Evolutionary conservation across 2,329 filamentous ascomycete genomes (phyloP).

Genomic region (Thyridium curvatum): DNA sequence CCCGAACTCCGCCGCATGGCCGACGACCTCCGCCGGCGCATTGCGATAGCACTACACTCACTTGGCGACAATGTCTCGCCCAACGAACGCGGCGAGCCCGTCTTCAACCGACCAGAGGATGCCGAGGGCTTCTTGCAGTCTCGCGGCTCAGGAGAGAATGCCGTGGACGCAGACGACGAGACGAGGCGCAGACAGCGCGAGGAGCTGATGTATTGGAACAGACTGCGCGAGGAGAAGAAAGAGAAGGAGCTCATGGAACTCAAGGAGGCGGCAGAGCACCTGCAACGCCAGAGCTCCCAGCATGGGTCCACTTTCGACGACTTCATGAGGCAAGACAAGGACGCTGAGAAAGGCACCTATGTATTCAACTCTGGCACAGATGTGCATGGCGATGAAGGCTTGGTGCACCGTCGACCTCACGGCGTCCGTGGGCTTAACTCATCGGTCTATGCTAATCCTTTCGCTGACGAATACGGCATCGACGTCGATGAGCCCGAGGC

Average conservation of each 20-base stretch:
- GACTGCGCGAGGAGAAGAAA: slow-evolving; percentile 42
- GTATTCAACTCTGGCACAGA: slow-evolving; percentile 53
- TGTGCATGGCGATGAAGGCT: slow-evolving; percentile 30
- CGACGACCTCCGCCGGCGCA: slow-evolving; percentile 53
- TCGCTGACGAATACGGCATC: slow-evolving; percentile 50
- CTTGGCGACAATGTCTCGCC: slow-evolving; percentile 52
- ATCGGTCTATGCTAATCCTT: slow-evolving; percentile 51
- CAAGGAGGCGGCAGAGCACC: slow-evolving; percentile 7
- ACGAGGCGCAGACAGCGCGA: slow-evolving; percentile 55
- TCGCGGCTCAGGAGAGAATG: slow-evolving; percentile 33
- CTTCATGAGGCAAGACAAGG: slow-evolving; percentile 44
- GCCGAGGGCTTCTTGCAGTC: slow-evolving; percentile 57
- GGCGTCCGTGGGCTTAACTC: slow-evolving; percentile 38
- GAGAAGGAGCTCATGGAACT: slow-evolving; percentile 21
- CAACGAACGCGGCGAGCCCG: slow-evolving; percentile 36
- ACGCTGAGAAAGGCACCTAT: slow-evolving; percentile 47
- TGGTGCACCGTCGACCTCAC: slow-evolving; percentile 41
- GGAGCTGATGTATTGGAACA: slow-evolving; percentile 62
- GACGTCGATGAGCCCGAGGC: slow-evolving; percentile 35
- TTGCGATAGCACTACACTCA: slow-evolving; percentile 53
- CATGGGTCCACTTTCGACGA: slow-evolving; percentile 49
- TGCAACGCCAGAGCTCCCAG: slow-evolving; percentile 4
- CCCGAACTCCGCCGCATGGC: slow-evolving; percentile 57
- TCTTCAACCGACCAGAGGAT: slow-evolving; percentile 61
- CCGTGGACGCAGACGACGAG: slow-evolving; percentile 57